Evolutionary conservation across 2,329 filamentous ascomycete species (phyloP).

Genomic region (Exophiala spinifera): DNA sequence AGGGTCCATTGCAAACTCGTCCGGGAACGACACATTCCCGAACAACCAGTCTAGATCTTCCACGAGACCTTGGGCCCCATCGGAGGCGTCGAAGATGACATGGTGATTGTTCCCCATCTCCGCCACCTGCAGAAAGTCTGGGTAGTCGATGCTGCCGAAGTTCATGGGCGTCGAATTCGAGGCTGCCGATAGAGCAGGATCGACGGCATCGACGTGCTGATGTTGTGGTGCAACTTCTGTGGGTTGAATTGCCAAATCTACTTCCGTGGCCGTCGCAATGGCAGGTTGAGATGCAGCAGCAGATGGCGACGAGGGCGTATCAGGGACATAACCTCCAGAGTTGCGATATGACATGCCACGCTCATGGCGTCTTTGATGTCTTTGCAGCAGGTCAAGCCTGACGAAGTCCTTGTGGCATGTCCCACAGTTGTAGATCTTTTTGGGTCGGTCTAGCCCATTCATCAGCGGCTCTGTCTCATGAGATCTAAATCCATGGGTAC

Average conservation of each 20-base stretch:
- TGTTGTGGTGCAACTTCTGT: neutral
- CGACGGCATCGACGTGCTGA: neutral
- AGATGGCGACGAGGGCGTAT: neutral
- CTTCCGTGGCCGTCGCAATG: neutral
- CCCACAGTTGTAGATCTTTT: slow-evolving; percentile 6
- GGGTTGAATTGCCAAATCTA: neutral
- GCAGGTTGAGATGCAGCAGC: neutral
- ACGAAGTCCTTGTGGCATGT: slow-evolving; percentile 31
- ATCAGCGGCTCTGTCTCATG: neutral
- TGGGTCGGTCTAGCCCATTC: slow-evolving; percentile 4
- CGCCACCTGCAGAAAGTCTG: slow-evolving; percentile 1
- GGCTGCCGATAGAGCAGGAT: neutral
- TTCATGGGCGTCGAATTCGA: neutral
- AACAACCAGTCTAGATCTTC: slow-evolving; percentile 31
- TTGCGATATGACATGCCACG: slow-evolving; percentile 32
- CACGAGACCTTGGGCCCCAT: slow-evolving; percentile 23
- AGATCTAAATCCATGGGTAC: neutral
- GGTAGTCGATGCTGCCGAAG: slow-evolving; percentile 1
- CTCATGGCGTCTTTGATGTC: slow-evolving; percentile 32
- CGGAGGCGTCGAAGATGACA: slow-evolving; percentile 27
- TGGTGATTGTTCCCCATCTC: slow-evolving; percentile 1
- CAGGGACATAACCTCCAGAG: slow-evolving; percentile 23
- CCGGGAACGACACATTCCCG: slow-evolving; percentile 24
- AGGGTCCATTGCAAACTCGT: slow-evolving; percentile 16
- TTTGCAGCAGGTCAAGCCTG: slow-evolving; percentile 28